A percentile compares a stretch with the other conserved stretches of the same genome.
These are phyloP conservation scores for Tetracladium marchalianum DNA, from an alignment of 495 filamentous ascomycete species.

Conservation along the genomic window DNA sequence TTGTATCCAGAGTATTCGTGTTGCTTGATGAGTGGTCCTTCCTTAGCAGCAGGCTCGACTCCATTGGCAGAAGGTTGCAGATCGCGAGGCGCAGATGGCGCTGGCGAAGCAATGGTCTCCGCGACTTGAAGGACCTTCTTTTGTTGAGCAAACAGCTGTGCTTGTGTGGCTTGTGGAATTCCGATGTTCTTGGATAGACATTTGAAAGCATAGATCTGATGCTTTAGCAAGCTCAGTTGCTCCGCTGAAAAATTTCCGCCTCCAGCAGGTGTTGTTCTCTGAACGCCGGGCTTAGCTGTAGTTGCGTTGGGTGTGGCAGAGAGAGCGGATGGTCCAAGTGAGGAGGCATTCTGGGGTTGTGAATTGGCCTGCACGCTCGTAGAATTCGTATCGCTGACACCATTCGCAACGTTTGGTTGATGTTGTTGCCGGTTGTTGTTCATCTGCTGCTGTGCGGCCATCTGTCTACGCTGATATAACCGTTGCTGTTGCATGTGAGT, in stretches of 20 bases:
- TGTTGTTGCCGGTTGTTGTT: constrained; percentile 32
- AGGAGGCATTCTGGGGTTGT: constrained; percentile 29
- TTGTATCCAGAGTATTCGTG: constrained; percentile 49
- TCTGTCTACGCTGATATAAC: constrained; percentile 34
- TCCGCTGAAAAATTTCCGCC: constrained; percentile 52
- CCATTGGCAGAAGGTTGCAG: constrained; percentile 24
- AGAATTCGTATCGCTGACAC: constrained; percentile 35
- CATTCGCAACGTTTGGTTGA: constrained; percentile 27
- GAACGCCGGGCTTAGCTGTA: constrained; percentile 21
- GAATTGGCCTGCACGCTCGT: constrained; percentile 18
- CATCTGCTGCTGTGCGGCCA: constrained; percentile 29
- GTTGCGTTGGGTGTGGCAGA: constrained; percentile 32
- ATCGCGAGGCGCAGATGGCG: constrained; percentile 42
- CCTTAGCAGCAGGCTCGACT: constrained; percentile 9
- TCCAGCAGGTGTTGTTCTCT: constrained; percentile 30
- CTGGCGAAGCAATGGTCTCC: constrained; percentile 44
- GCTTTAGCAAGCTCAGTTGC: constrained; percentile 59
- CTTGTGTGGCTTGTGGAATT: constrained; percentile 62
- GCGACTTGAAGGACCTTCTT: constrained; percentile 46
- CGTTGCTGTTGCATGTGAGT: constrained; percentile 53
- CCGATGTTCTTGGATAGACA: constrained; percentile 69
- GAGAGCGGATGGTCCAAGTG: constrained; percentile 29
- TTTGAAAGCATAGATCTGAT: constrained; percentile 78
- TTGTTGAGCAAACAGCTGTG: constrained; percentile 63
- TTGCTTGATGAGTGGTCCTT: constrained; percentile 5